phyloP scores from a whole-genome alignment of 73 alveolate species.

The Uronychia setigera region DNA sequence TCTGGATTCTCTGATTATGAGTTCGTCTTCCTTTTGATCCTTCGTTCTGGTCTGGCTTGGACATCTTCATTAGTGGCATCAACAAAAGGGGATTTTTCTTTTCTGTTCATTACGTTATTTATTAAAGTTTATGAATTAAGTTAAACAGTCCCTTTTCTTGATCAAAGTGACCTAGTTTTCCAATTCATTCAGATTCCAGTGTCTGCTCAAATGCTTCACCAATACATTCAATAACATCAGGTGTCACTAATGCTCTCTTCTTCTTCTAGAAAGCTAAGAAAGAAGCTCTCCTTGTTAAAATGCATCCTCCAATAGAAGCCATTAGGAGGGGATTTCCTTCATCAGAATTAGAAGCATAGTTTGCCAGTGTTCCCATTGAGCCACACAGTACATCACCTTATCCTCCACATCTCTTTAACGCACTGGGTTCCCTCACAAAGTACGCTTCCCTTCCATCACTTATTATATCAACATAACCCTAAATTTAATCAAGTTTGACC shows the following conservation, averaged over 20 bases:
- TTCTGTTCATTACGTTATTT: neutral
- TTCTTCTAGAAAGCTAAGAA: constrained; percentile 65
- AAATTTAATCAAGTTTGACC: constrained; percentile 11
- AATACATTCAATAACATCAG: constrained; percentile 75
- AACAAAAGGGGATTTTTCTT: neutral
- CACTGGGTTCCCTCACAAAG: constrained; percentile 69
- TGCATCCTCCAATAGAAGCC: constrained; percentile 77
- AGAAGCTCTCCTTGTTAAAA: constrained; percentile 76
- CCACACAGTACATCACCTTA: constrained; percentile 97
- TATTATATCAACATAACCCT: constrained; percentile 93
- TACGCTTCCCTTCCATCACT: constrained; percentile 87
- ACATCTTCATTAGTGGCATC: too few relatives aligned
- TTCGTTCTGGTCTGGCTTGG: too few relatives aligned
- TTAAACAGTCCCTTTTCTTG: neutral
- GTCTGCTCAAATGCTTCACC: too few relatives aligned
- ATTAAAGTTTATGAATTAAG: neutral
- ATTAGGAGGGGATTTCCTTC: constrained; percentile 49
- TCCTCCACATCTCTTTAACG: constrained; percentile 97
- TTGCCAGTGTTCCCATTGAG: constrained; percentile 65
- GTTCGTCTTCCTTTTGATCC: too few relatives aligned
- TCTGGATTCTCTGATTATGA: too few relatives aligned
- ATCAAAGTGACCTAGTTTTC: neutral
- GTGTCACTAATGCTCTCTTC: constrained; percentile 85
- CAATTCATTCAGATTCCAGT: neutral
- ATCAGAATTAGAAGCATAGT: constrained; percentile 66